Conservation (phyloP, 75 land plant genomes). For the Picea glauca region DNA sequence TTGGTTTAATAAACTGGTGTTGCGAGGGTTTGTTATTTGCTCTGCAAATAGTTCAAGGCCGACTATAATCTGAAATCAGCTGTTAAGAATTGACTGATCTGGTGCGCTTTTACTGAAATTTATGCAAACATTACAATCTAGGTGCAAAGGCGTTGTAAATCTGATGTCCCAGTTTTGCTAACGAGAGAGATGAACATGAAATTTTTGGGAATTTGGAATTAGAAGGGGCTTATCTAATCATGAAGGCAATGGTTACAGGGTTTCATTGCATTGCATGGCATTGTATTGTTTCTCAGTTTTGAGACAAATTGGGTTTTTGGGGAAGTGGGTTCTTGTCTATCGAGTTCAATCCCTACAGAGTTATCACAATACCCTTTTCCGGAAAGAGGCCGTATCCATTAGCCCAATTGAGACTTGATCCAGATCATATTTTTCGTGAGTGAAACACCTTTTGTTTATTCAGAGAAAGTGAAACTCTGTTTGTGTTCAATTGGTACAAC, state of each 20-base stretch:
- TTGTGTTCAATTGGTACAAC: too few relatives aligned
- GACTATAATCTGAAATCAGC: neutral
- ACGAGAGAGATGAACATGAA: neutral
- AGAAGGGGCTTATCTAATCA: neutral
- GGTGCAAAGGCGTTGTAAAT: neutral
- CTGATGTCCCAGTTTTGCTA: neutral
- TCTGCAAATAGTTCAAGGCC: neutral
- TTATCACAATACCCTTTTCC: neutral
- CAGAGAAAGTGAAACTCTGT: too few relatives aligned
- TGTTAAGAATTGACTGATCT: neutral
- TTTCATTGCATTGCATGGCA: conserved; percentile 1
- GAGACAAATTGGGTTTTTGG: neutral
- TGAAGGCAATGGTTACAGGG: neutral
- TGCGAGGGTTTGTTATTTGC: neutral
- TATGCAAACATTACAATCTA: neutral
- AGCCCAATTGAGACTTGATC: neutral
- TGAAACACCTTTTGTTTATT: too few relatives aligned
- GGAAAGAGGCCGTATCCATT: neutral
- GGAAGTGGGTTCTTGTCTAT: neutral
- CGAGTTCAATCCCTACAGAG: neutral
- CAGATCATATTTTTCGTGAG: neutral
- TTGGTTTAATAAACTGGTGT: neutral
- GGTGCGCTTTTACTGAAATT: neutral
- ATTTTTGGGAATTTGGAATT: neutral
- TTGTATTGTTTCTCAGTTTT: neutral